These are phyloP conservation scores for Dalechampia spathulata DNA, from an alignment of 441 rosid species.

Conservation along the genomic window DNA sequence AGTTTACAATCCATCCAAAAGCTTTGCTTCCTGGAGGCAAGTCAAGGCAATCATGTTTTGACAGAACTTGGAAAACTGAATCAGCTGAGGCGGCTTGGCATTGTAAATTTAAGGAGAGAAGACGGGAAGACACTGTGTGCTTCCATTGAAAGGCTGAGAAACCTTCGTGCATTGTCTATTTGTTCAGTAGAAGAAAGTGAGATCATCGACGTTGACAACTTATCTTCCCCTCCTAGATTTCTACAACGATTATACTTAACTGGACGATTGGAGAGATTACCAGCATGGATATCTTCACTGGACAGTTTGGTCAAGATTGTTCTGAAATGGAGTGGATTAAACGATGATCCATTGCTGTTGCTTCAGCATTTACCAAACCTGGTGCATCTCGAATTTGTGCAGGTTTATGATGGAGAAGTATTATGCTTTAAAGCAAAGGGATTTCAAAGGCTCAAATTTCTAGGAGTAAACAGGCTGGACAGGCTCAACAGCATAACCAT, in stretches of 20 bases:
- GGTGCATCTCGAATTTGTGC: conserved; percentile 34
- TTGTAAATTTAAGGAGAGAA: conserved; percentile 23
- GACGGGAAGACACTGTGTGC: conserved; percentile 31
- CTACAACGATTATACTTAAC: conserved; percentile 30
- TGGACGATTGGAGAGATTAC: conserved; percentile 26
- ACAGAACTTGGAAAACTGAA: conserved; percentile 26
- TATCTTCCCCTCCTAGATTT: conserved; percentile 21
- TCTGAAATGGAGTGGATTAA: conserved; percentile 31
- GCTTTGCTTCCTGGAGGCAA: conserved; percentile 29
- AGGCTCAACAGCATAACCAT: conserved; percentile 21
- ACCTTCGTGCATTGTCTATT: conserved; percentile 28
- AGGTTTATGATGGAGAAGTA: conserved; percentile 26
- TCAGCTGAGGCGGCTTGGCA: conserved; percentile 32
- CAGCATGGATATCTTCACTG: conserved; percentile 27
- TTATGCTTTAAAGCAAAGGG: conserved; percentile 26
- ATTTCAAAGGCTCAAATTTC: conserved; percentile 27
- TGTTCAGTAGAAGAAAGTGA: conserved; percentile 17
- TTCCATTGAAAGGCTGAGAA: conserved; percentile 23
- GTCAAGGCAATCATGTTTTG: conserved; percentile 14
- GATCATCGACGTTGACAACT: conserved; percentile 22
- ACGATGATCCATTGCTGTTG: conserved; percentile 22
- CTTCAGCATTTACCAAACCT: conserved; percentile 35
- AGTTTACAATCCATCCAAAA: conserved; percentile 27
- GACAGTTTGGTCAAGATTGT: conserved; percentile 25
- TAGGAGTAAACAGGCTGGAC: conserved; percentile 33